Base-by-base conservation (phyloP, 2,329 filamentous ascomycete genomes). In the Samsoniella hepiali region DNA sequence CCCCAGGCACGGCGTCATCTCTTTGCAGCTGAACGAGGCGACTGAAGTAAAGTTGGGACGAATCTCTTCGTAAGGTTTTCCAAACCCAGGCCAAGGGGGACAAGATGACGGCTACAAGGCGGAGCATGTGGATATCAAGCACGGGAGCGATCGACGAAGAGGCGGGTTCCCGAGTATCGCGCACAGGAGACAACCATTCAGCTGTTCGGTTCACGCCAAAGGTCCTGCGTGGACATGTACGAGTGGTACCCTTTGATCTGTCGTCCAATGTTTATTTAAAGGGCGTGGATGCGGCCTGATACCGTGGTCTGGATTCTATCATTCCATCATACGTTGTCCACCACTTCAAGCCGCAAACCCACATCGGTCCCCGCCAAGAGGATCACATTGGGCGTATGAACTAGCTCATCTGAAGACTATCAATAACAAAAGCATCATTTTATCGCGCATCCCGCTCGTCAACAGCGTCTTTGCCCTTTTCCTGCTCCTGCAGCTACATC, bases 101-200 rank as follows among this genome's bases (percentile, higher is more conserved):
- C 47, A 44, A 44, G 47, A 60, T 60, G 58, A 60, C 58, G 47
- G 50, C 40, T 54, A 38, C 58, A n/a, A 45, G 40, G 58, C 58
- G 58, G 49, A 62, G 58, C 58, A 62, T 55, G 50, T 62, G 58
- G 58, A 31, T 62, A 40, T 62, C 17, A 29, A n/a, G 49, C 58
- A 62, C 58, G 58, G 50, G 58, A 62, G 50, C 58, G 58, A 62
- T 62, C 50, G 50, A 36, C 40, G 50, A 55, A 11, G 38, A 22
- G n/a, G 49, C 38, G 50, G 58, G 2, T 55, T 47, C 29, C 15
- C 50, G 50, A 62, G 50, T 60, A 60, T 53, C 29, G 27, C 22
- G 38, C 36, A 44, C 57, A n/a, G 36, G 36, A 22, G 47, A 42
- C 15, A 6, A 7, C 22, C 45, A n/a, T 51, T 42, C 58, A 51